Percentiles rank a stretch among this genome's conserved stretches.
These are phyloP conservation scores for Jatropha curcas DNA, from an alignment of 345 rosid genomes.

Conservation along the genomic window DNA sequence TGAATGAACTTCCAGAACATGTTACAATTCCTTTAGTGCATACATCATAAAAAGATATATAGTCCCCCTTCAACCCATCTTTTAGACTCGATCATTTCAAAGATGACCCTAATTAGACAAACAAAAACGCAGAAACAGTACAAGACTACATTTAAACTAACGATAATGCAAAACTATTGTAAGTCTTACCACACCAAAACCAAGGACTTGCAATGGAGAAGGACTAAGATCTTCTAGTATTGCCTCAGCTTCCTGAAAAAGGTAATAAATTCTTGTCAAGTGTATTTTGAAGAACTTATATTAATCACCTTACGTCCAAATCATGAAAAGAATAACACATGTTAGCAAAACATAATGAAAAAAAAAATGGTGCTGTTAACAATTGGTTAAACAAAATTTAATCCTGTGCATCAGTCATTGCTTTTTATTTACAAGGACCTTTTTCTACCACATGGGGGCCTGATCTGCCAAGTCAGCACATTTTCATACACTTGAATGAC, in stretches of 20 bases:
- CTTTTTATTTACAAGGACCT: not conserved
- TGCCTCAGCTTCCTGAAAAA: slow-evolving; percentile 86
- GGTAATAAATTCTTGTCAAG: slow-evolving; percentile 10
- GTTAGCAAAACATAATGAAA: not conserved
- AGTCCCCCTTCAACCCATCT: slow-evolving; percentile 1
- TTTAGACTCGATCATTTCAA: not conserved
- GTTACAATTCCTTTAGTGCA: not conserved
- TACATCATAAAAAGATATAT: not conserved
- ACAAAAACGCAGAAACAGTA: not conserved
- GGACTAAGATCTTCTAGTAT: slow-evolving; percentile 78
- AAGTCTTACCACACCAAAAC: slow-evolving; percentile 71
- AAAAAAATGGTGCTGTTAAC: not conserved
- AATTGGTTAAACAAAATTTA: not conserved
- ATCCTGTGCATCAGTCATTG: not conserved
- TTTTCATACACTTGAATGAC: not conserved
- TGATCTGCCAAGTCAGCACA: not conserved
- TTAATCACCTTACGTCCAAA: not conserved
- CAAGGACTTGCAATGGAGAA: slow-evolving; percentile 67
- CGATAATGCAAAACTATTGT: slow-evolving; percentile 3
- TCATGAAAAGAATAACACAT: not conserved
- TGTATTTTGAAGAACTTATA: not conserved
- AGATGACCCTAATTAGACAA: not conserved
- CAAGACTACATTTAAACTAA: not conserved
- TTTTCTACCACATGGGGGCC: not conserved
- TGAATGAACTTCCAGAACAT: not conserved